Conservation (phyloP, 2,329 filamentous ascomycete genomes). For the Fusarium sp. region DNA sequence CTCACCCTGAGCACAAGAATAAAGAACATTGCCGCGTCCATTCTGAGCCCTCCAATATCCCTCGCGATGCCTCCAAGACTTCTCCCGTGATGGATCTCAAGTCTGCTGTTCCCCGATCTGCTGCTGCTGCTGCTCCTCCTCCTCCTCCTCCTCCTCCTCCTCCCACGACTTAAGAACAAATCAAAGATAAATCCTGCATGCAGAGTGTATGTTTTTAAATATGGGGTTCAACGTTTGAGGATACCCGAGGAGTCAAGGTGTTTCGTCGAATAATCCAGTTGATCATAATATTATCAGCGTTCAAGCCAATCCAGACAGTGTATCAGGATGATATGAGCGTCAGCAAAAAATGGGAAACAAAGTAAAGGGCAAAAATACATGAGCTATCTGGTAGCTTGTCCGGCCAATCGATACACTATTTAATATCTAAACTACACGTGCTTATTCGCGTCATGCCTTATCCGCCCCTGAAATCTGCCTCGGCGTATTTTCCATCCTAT, state of each 20-base stretch:
- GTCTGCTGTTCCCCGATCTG: conserved; percentile 20
- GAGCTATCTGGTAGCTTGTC: conserved; percentile 15
- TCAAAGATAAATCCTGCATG: neutral
- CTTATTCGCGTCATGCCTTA: conserved; percentile 33
- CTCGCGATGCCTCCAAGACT: conserved; percentile 22
- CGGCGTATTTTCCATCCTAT: conserved; percentile 1
- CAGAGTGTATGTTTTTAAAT: neutral
- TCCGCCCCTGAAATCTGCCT: conserved; percentile 13
- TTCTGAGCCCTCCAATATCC: conserved; percentile 25
- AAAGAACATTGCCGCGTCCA: conserved; percentile 36
- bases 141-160: conserved; percentile 16
- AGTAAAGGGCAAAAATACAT: conserved; percentile 16
- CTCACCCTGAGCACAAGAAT: conserved; percentile 39
- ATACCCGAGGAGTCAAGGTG: conserved; percentile 28
- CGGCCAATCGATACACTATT: conserved; percentile 43
- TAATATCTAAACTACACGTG: conserved; percentile 44
- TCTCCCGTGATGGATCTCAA: conserved; percentile 20
- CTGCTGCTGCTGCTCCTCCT: conserved; percentile 11
- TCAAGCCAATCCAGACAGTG: neutral
- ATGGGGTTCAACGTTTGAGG: conserved; percentile 4
- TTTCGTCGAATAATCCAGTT: conserved; percentile 8
- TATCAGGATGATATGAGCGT: neutral
- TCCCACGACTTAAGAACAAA: conserved; percentile 3
- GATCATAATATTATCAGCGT: neutral
- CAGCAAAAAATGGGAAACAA: neutral